These are phyloP conservation scores for Coleophoma eucalyptorum DNA, from an alignment of 2,329 filamentous ascomycete species.

Conservation along the genomic window DNA sequence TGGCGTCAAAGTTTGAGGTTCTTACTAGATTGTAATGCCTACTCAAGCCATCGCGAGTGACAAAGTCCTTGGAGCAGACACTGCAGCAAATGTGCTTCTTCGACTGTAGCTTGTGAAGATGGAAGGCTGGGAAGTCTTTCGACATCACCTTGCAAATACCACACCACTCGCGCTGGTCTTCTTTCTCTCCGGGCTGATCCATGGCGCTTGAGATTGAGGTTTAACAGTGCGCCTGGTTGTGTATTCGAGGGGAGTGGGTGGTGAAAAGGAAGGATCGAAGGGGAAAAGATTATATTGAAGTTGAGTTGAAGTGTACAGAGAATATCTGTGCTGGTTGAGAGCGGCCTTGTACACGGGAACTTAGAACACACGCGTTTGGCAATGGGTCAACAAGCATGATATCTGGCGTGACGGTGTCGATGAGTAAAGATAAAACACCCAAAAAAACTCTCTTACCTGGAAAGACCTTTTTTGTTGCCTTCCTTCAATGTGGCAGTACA, in stretches of 20 bases:
- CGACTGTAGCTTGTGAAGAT: slow-evolving; percentile 9
- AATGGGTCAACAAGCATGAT: no score
- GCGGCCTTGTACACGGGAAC: no score
- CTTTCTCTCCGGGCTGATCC: background rate
- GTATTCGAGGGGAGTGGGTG: background rate
- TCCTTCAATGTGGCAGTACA: no score
- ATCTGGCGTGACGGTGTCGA: no score
- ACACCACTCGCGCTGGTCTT: slow-evolving; percentile 1
- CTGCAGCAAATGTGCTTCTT: slow-evolving; percentile 6
- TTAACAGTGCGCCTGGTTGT: background rate
- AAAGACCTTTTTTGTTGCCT: no score
- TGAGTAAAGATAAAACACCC: no score
- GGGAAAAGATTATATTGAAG: background rate
- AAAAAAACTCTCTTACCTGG: no score
- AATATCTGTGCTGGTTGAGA: no score
- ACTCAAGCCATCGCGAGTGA: slow-evolving; percentile 7
- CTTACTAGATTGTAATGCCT: slow-evolving; percentile 8
- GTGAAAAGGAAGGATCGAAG: background rate
- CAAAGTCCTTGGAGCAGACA: slow-evolving; percentile 13
- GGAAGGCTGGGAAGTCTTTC: slow-evolving; percentile 1
- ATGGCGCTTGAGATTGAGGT: no score
- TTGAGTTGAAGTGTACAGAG: no score
- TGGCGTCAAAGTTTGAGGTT: no score
- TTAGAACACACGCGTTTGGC: no score
- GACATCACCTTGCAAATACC: slow-evolving; percentile 3